Base-by-base conservation (phyloP, 495 filamentous ascomycete genomes). In the Evansstolkia leycettana region DNA sequence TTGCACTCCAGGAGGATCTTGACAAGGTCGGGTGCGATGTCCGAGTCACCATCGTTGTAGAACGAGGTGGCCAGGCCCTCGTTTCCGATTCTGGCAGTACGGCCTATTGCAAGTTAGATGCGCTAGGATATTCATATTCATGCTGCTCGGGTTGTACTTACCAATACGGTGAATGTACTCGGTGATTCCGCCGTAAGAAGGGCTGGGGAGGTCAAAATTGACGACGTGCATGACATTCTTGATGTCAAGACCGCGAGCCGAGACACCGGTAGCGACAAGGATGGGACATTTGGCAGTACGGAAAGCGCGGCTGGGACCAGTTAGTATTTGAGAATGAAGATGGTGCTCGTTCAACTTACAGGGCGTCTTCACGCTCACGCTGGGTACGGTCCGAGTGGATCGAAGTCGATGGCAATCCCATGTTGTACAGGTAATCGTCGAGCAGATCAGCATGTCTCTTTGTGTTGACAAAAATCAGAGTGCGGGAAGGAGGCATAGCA, bases 111-210 rank as follows among this genome's bases (percentile, higher is more conserved):
- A n/a, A 7, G 14, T 43, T 28, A 32, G n/a, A n/a, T 9, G 37
- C 57, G 45, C 38, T 17, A n/a, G 25, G 11, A 32, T 12, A 9
- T 12, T 27, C 17, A 8, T n/a, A n/a, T n/a, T n/a, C n/a, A n/a
- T n/a, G n/a, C n/a, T n/a, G n/a, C 18, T 13, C 12, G 4, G 15
- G 26, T 17, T 15, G 7, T 6, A 58, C 69, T 54, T 69, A 84
- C 80, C 89, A 54, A 96, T 98, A 25, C 90, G 83, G 47, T 98
- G 90, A 37, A 82, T 72, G 47, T 98, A 96, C 47, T 96, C 90
- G 33, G 83, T 72, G 30, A 96, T 95, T 3, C 89, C 90, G n/a
- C 85, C 87, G 43, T 84, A 64, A 2, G 64, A 49, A 3, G 54
- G 44, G 14, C 58, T 66, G 0, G 89, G 90, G 2, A 96, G 65